Percentiles rank a stretch among this genome's conserved stretches.
Conservation (phyloP, 108 stramenopile species). For the Conticribra weissflogii region DNA sequence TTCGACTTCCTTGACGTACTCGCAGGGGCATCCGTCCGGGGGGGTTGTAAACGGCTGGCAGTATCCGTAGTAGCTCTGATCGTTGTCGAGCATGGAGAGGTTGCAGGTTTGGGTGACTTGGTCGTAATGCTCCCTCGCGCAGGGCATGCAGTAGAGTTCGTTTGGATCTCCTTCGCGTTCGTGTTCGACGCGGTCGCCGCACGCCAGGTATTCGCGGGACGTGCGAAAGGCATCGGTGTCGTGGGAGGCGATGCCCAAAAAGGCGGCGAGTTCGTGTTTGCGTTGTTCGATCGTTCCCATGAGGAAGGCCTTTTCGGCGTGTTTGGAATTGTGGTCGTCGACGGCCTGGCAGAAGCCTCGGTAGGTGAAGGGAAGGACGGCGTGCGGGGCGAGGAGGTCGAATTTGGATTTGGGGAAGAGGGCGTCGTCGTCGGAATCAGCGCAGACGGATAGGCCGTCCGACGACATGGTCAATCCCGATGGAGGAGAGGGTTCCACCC, state of each 20-base stretch:
- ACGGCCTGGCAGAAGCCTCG: conserved; percentile 28
- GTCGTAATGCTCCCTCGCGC: conserved; percentile 20
- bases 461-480: too few species aligned
- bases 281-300: conserved; percentile 28
- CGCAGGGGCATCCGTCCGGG: conserved; percentile 32
- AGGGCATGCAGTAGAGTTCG: conserved; percentile 27
- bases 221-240: conserved; percentile 30
- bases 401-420: conserved; percentile 19
- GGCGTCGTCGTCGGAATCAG: too few species aligned
- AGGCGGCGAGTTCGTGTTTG: conserved; percentile 28
- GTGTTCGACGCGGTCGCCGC: conserved; percentile 34
- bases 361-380: conserved; percentile 28
- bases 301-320: conserved; percentile 33
- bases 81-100: conserved; percentile 29
- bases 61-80: conserved; percentile 33
- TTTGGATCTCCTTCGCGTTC: conserved; percentile 8
- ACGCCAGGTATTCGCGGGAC: conserved; percentile 30
- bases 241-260: conserved; percentile 37
- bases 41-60: conserved; percentile 37
- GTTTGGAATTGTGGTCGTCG: conserved; percentile 34
- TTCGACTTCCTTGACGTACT: conserved; percentile 42
- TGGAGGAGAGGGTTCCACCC: conserved; percentile 32
- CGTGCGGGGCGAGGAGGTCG: conserved; percentile 24
- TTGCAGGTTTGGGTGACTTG: conserved; percentile 27
- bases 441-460: too few species aligned